These are phyloP conservation scores for Salisapilia sapeloensis DNA, from an alignment of 352 stramenopile species.

Conservation along the genomic window DNA sequence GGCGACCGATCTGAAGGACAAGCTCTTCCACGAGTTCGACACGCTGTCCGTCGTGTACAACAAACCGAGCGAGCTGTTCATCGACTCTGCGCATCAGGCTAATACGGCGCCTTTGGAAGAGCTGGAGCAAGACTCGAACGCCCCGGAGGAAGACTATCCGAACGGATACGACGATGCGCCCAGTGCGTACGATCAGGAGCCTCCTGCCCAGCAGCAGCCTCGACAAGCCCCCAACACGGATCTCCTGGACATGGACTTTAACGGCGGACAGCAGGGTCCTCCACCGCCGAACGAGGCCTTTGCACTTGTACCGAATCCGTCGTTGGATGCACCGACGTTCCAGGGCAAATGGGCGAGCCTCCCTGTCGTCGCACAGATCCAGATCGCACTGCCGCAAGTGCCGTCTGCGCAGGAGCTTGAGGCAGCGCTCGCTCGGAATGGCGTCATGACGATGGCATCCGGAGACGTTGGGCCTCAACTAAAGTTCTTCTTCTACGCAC, in stretches of 20 bases:
- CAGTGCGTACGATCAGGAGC: neutral
- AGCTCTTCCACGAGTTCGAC: constrained; percentile 95
- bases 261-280: constrained; percentile 7
- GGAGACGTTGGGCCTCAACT: constrained; percentile 62
- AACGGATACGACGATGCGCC: constrained; percentile 18
- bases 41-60: constrained; percentile 95
- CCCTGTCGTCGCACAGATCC: constrained; percentile 41
- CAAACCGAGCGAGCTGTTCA: constrained; percentile 92
- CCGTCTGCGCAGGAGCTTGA: constrained; percentile 48
- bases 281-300: constrained; percentile 10
- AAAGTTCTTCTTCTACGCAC: constrained; percentile 79
- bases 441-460: constrained; percentile 66
- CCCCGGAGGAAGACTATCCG: constrained; percentile 14
- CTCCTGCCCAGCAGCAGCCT: constrained; percentile 5
- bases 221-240: constrained; percentile 26
- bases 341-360: constrained; percentile 53
- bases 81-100: constrained; percentile 57
- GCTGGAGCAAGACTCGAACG: constrained; percentile 29
- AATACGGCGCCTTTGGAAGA: constrained; percentile 11
- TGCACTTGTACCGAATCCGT: constrained; percentile 32
- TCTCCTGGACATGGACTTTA: constrained; percentile 66
- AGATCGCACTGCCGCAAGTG: constrained; percentile 36
- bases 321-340: constrained; percentile 60
- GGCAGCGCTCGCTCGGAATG: constrained; percentile 25
- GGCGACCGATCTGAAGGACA: constrained; percentile 70